Evolutionary conservation across 2,329 filamentous ascomycete species (phyloP).

Genomic region (Ceratocystis albifundus): DNA sequence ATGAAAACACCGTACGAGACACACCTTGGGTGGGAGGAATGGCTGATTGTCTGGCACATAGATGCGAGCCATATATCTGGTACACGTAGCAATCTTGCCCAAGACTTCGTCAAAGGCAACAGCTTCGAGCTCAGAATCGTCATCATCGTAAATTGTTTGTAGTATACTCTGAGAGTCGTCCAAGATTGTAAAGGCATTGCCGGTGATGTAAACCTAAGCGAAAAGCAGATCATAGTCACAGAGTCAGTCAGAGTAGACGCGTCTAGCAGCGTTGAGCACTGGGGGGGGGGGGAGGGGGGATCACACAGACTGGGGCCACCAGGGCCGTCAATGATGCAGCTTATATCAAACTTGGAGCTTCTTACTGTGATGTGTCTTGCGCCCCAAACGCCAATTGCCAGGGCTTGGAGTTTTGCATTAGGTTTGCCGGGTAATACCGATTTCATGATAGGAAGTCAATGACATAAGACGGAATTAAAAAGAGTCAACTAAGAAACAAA

Average conservation of each 20-base stretch:
- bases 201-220: constrained; percentile 71
- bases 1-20: background rate
- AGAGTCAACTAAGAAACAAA: background rate
- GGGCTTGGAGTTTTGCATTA: constrained; percentile 63
- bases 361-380: constrained; percentile 60
- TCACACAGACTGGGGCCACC: background rate
- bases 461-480: background rate
- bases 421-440: constrained; percentile 69
- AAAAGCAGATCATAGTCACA: background rate
- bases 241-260: background rate
- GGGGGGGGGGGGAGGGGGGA: too few relatives aligned
- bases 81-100: constrained; percentile 74
- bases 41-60: constrained; percentile 54
- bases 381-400: constrained; percentile 63
- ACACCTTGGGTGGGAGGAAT: constrained; percentile 15
- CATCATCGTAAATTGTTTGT: constrained; percentile 84
- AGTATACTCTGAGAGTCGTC: constrained; percentile 60
- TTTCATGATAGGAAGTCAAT: constrained; percentile 48
- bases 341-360: background rate
- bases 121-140: constrained; percentile 56
- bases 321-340: background rate
- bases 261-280: background rate
- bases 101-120: constrained; percentile 70
- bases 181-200: constrained; percentile 76
- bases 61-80: constrained; percentile 54